Base-by-base conservation (phyloP, 306 rosid genomes). In the Carpinus fangiana region DNA sequence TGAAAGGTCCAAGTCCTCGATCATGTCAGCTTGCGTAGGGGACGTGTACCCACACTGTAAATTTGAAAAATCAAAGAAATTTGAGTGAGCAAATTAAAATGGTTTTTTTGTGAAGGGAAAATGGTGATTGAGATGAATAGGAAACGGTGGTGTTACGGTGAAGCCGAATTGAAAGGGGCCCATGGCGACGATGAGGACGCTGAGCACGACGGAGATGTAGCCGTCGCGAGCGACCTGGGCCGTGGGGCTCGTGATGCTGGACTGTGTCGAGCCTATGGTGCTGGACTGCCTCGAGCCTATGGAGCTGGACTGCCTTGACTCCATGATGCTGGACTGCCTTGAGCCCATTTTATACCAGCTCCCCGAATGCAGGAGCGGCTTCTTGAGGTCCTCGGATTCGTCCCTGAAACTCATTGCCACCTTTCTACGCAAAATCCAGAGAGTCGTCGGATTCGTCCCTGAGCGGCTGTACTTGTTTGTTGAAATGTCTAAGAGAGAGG, bases 131-230 rank as follows among this genome's bases (percentile, higher is more conserved):
- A 34, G 26, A 46, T 43, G 41, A 57, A 57, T 0, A 21, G 31
- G 36, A 21, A 57, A 52, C 13, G 16, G 13, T 45, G 12, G 8
- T 11, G n/a, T 54, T 72, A 83, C 89, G 14, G 98, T 93, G 89
- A 89, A 90, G 52, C 98, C 98, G 82, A 93, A 93, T 80, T 93
- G 98, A 80, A 93, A 85, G 12, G 98, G 96, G 8, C 96, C 98
- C 71, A 93, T 79, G 6, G 98, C 96, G 59, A 87, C 98, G 82
- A 93, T 80, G 79, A 93, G 92, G 13, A 93, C 98, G 73, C 98
- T 90, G 68, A 90, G 82, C 52, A 93, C 78, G 21, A 93, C 94
- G 17, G 96, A 90, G 56, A 93, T 56, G 8, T 92, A 84, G 52
- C 89, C 89, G 8, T 93, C 96, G 4, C 98, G 94, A 18, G 89